Percentiles rank a stretch among this genome's conserved stretches.
Evolutionary conservation across 192 early-diverging fungal species (phyloP).

Genomic region (Kappamyces sp.): DNA sequence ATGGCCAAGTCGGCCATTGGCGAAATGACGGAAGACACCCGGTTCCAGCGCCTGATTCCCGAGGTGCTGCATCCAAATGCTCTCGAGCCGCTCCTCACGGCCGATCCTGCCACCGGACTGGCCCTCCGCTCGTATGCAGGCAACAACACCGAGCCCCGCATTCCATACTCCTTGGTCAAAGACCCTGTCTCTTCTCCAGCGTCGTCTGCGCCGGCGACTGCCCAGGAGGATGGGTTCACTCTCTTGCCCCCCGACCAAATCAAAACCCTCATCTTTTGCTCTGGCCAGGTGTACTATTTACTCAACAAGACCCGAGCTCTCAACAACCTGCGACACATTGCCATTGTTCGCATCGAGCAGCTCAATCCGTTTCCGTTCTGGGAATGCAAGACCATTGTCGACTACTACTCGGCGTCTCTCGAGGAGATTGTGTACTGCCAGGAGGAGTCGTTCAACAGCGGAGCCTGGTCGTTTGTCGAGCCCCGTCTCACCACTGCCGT

Average conservation of each 20-base stretch:
- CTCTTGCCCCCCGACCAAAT: constrained; percentile 78
- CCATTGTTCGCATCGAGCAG: constrained; percentile 92
- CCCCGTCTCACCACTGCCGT: constrained; percentile 80
- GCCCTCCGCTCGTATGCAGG: constrained; percentile 32
- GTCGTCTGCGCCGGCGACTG: not conserved
- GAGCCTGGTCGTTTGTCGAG: constrained; percentile 82
- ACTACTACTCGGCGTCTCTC: constrained; percentile 75
- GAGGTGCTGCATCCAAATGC: constrained; percentile 75
- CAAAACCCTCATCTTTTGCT: constrained; percentile 88
- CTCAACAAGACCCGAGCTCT: constrained; percentile 78
- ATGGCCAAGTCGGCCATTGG: constrained; percentile 75
- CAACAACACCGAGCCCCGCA: constrained; percentile 45
- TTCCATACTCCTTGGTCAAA: constrained; percentile 35
- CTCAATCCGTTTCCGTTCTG: constrained; percentile 94
- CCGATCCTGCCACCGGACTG: constrained; percentile 2
- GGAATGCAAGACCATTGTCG: constrained; percentile 72
- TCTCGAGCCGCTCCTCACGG: constrained; percentile 31
- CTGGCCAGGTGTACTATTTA: constrained; percentile 96
- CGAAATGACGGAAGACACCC: constrained; percentile 74
- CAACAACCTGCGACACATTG: constrained; percentile 84
- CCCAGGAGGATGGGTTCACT: constrained; percentile 37
- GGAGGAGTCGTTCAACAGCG: constrained; percentile 94
- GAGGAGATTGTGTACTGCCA: constrained; percentile 90
- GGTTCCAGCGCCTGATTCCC: constrained; percentile 89
- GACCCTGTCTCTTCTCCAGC: constrained; percentile 8